A percentile compares a stretch with the other conserved stretches of the same genome.
phyloP scores from a whole-genome alignment of 2,329 filamentous ascomycete genomes.

The Penicillium decumbens region DNA sequence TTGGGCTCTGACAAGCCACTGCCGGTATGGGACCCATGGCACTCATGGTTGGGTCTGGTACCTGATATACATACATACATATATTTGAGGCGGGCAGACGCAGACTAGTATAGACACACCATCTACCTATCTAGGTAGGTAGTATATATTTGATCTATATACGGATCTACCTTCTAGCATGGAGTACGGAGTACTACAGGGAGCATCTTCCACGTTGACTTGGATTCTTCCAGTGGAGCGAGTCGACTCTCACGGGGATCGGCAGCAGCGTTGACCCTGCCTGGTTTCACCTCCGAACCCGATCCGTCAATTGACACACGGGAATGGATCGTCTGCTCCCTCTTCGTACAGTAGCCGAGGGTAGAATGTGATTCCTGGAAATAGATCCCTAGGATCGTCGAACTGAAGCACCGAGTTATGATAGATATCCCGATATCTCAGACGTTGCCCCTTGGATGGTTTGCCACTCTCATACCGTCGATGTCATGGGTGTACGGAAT shows the following conservation, averaged over 20 bases:
- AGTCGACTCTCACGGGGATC: conserved; percentile 16
- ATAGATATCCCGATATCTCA: background rate
- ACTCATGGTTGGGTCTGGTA: conserved; percentile 8
- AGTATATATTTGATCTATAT: background rate
- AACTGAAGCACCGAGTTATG: too few relatives aligned
- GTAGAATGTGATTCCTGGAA: background rate
- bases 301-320: conserved; percentile 24
- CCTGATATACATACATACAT: background rate
- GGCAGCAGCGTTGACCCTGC: conserved; percentile 23
- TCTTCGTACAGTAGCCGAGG: too few relatives aligned
- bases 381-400: background rate
- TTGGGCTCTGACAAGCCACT: conserved; percentile 14
- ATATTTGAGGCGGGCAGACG: too few relatives aligned
- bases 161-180: too few relatives aligned
- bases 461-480: background rate
- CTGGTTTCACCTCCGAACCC: conserved; percentile 22
- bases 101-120: background rate
- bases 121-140: background rate
- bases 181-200: too few relatives aligned
- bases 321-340: conserved; percentile 21
- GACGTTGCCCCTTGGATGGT: background rate
- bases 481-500: background rate
- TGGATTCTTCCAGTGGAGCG: background rate
- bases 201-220: background rate
- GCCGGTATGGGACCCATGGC: conserved; percentile 15